phyloP scores from a whole-genome alignment of 2,329 filamentous ascomycete species.

The Fusarium begoniae region DNA sequence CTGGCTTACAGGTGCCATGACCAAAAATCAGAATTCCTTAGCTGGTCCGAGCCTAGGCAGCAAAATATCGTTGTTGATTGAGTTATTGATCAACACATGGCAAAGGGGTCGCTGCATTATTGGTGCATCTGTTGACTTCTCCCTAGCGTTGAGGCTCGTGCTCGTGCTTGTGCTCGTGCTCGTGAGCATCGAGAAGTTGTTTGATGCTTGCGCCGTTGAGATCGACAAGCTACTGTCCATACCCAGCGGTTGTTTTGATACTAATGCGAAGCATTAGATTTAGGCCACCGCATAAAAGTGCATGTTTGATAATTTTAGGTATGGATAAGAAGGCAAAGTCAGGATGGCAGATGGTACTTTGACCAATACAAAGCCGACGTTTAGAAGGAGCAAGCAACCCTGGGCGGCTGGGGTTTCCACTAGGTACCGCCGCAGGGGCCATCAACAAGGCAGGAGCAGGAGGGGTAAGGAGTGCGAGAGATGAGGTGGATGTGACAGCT shows the following conservation, averaged over 20 bases:
- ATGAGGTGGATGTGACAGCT: neutral
- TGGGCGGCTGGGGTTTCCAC: neutral
- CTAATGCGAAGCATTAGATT: conserved; percentile 28
- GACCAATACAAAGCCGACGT: neutral
- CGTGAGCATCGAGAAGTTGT: conserved; percentile 6
- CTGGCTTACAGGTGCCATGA: neutral
- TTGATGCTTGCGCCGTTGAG: conserved; percentile 13
- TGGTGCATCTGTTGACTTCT: conserved; percentile 6
- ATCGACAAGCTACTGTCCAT: neutral
- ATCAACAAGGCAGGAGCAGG: conserved; percentile 11
- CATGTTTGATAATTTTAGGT: neutral
- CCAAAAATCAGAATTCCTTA: neutral
- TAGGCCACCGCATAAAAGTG: conserved; percentile 24
- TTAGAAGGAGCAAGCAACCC: neutral
- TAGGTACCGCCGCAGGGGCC: neutral
- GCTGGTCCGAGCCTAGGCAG: conserved; percentile 22
- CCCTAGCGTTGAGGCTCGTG: conserved; percentile 27
- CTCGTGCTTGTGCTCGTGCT: conserved; percentile 22
- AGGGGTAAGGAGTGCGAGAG: conserved; percentile 21
- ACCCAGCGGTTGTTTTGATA: neutral
- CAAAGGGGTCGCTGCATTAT: neutral
- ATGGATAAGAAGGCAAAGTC: neutral
- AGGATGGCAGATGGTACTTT: neutral
- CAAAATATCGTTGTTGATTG: conserved; percentile 10
- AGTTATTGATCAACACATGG: conserved; percentile 13